Percentiles rank a stretch among this genome's conserved stretches.
These are phyloP conservation scores for Lotus japonicus DNA, from an alignment of 306 rosid species.

Conservation along the genomic window DNA sequence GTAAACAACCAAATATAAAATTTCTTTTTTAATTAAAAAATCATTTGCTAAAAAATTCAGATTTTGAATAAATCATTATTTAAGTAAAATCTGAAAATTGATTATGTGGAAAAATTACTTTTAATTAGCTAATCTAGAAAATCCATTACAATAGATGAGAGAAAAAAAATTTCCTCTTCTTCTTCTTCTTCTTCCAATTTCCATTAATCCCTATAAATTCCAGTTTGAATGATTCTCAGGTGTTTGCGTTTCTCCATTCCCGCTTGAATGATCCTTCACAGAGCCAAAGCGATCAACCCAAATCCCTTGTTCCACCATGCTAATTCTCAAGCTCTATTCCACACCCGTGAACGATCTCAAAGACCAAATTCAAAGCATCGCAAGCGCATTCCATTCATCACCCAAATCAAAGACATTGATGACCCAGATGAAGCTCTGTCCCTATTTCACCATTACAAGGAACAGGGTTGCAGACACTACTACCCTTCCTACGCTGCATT, in stretches of 20 bases:
- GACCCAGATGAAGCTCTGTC: constrained; percentile 62
- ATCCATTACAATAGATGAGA: too few species aligned
- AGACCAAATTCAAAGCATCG: constrained; percentile 23
- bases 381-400: constrained; percentile 49
- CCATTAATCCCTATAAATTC: too few species aligned
- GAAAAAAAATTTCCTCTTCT: too few species aligned
- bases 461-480: constrained; percentile 61
- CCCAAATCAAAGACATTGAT: constrained; percentile 39
- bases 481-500: constrained; percentile 85
- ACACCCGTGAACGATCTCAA: background rate
- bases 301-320: constrained; percentile 15
- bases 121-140: too few species aligned
- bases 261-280: constrained; percentile 28
- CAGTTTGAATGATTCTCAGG: too few species aligned
- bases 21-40: too few species aligned
- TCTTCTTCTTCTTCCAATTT: too few species aligned
- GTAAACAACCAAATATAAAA: too few species aligned
- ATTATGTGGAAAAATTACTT: too few species aligned
- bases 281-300: constrained; percentile 18
- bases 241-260: background rate
- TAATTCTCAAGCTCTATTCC: background rate
- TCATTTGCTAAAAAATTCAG: too few species aligned
- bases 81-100: too few species aligned
- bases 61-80: too few species aligned
- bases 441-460: constrained; percentile 50